Base-by-base conservation (phyloP, 2,329 filamentous ascomycete genomes). In the Venturia asperata region DNA sequence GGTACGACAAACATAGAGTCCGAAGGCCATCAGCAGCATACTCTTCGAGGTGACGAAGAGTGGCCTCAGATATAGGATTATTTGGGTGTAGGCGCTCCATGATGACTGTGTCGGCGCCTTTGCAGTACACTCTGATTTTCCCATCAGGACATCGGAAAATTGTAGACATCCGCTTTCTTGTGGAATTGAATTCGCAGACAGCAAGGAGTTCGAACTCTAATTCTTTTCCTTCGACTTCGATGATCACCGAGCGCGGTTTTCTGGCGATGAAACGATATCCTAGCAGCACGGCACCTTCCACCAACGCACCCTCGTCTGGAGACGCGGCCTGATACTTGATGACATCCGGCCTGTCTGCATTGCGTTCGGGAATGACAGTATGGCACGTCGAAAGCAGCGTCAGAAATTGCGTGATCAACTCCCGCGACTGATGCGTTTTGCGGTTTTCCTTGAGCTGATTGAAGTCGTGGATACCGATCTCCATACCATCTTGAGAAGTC, bases 271-370 rank as follows among this genome's bases (percentile, higher is more conserved):
- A 99, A 65, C 85, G 87, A 80, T 97, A 97, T 5, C 93, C 94
- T 63, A 99, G 81, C 60, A 82, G 78, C 3, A 92, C 85, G 1
- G 94, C 94, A 65, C 94, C 95, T 71, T 97, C 89, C 0, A 99
- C 94, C 61, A 99, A 80, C n/a, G 94, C 94, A 65, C 93, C 94
- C 76, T 99, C 94, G 70, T 99, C 94, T 0, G 94, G 94, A 30
- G 94, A 99, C 1, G 95, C 93, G 30, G 94, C 94, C 78, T 99
- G 95, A 71, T 99, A 99, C 77, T 95, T 97, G 81, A 99, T 97
- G 45, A 86, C 83, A 21, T 86, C 89, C 1, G 84, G 83, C 67
- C 90, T 89, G 70, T 91, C 88, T 55, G 92, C 89, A 62, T 86
- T 86, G 71, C 87, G 82, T 77, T 99, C 94, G 0, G 94, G 95